Evolutionary conservation across 2,329 filamentous ascomycete species (phyloP).

Genomic region (Claviceps digitariae): DNA sequence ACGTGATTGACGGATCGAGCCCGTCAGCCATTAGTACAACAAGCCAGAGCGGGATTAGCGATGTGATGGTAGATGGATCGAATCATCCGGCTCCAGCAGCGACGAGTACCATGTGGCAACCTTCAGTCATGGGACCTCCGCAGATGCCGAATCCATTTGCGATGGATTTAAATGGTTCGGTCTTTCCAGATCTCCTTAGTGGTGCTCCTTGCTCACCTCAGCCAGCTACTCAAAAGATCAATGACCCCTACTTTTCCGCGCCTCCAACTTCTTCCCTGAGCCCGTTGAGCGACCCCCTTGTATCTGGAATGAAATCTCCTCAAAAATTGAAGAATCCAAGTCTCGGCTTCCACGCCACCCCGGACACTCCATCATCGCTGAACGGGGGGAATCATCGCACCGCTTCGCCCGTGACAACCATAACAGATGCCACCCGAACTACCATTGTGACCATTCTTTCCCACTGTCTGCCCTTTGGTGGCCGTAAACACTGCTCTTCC

Average conservation of each 20-base stretch:
- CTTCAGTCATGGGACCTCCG: constrained; percentile 54
- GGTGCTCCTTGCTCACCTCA: constrained; percentile 66
- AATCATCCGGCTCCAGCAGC: constrained; percentile 45
- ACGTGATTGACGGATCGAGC: constrained; percentile 81
- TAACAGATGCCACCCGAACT: constrained; percentile 50
- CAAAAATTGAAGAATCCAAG: constrained; percentile 54
- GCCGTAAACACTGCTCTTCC: constrained; percentile 52
- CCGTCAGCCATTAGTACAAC: constrained; percentile 92
- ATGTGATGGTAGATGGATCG: constrained; percentile 77
- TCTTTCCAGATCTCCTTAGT: constrained; percentile 65
- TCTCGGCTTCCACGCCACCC: constrained; percentile 49
- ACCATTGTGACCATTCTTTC: constrained; percentile 46
- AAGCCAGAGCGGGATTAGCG: constrained; percentile 82
- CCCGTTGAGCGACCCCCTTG: constrained; percentile 57
- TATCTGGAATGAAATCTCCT: constrained; percentile 48
- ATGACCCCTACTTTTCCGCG: constrained; percentile 67
- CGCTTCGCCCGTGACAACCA: constrained; percentile 46
- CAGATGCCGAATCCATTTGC: constrained; percentile 57
- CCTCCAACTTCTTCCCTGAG: constrained; percentile 62
- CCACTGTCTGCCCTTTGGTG: constrained; percentile 41
- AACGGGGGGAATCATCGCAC: constrained; percentile 48
- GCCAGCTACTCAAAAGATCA: constrained; percentile 53
- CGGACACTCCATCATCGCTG: constrained; percentile 61
- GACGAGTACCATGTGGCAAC: constrained; percentile 53
- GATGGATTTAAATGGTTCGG: constrained; percentile 58